Evolutionary conservation across 2,329 filamentous ascomycete genomes (phyloP).

Genomic region (Fusarium sp.): DNA sequence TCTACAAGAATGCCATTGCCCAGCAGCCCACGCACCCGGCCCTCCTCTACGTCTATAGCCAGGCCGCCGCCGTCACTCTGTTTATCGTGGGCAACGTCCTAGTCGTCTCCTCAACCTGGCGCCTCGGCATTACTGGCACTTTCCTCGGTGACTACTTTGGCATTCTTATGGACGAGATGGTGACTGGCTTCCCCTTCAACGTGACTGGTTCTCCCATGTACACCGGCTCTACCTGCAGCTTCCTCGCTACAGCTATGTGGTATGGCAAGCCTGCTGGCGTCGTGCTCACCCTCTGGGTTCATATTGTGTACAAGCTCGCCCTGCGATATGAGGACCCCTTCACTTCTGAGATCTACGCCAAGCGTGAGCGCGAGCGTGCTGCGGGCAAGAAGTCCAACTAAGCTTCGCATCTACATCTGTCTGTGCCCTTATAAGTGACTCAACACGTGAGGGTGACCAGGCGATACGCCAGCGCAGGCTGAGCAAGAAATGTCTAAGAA

Average conservation of each 20-base stretch:
- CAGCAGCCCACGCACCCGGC: slow-evolving; percentile 79
- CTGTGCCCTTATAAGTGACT: slow-evolving; percentile 20
- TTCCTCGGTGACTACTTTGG: slow-evolving; percentile 99
- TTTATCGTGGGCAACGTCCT: slow-evolving; percentile 82
- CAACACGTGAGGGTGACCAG: slow-evolving; percentile 9
- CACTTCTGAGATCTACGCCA: slow-evolving; percentile 90
- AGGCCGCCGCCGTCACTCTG: slow-evolving; percentile 75
- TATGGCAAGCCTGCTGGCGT: slow-evolving; percentile 90
- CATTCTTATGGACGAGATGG: slow-evolving; percentile 94
- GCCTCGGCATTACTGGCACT: slow-evolving; percentile 91
- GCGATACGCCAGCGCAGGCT: background rate
- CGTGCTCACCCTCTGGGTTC: slow-evolving; percentile 78
- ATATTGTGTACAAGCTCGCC: slow-evolving; percentile 81
- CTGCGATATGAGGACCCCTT: slow-evolving; percentile 93
- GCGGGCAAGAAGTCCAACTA: slow-evolving; percentile 65
- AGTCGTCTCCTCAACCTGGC: slow-evolving; percentile 90
- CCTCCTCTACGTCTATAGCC: slow-evolving; percentile 69
- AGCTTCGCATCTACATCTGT: slow-evolving; percentile 21
- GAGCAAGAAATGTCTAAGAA: background rate
- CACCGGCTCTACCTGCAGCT: slow-evolving; percentile 91
- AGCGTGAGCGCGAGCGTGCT: slow-evolving; percentile 73
- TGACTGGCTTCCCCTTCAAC: slow-evolving; percentile 96
- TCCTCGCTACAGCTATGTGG: slow-evolving; percentile 85
- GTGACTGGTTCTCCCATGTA: slow-evolving; percentile 95
- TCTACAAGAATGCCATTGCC: slow-evolving; percentile 86